Evolutionary conservation across 441 rosid species (phyloP).

Genomic region (Erodium trifolium): DNA sequence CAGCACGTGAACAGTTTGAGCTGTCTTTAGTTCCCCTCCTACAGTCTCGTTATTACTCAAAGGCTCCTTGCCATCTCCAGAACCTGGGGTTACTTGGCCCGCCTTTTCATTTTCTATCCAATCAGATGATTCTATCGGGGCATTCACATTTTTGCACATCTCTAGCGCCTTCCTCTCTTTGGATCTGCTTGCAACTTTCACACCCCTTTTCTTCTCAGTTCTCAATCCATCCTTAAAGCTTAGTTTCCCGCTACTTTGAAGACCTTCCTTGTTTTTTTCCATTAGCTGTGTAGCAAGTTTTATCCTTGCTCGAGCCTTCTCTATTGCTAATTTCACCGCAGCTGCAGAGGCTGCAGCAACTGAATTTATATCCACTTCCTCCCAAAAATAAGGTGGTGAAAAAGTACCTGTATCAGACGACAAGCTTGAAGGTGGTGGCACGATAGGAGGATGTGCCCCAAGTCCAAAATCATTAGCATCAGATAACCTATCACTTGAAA

Average conservation of each 20-base stretch:
- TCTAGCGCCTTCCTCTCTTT: conserved; percentile 20
- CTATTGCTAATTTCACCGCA: conserved; percentile 75
- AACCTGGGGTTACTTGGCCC: conserved; percentile 20
- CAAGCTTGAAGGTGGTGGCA: conserved; percentile 19
- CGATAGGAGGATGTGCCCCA: conserved; percentile 20
- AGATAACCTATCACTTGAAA: conserved; percentile 33
- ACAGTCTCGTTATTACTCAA: conserved; percentile 17
- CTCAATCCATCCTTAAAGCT: conserved; percentile 15
- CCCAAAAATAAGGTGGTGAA: conserved; percentile 59
- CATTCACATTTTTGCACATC: conserved; percentile 11
- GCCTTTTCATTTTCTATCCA: conserved; percentile 16
- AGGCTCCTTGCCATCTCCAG: conserved; percentile 17
- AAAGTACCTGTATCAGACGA: conserved; percentile 22
- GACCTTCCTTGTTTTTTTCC: conserved; percentile 60
- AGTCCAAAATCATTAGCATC: conserved; percentile 32
- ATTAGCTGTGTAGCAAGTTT: conserved; percentile 63
- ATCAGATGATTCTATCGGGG: conserved; percentile 17
- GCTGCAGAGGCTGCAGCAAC: conserved; percentile 85
- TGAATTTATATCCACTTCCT: conserved; percentile 63
- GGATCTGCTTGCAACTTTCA: conserved; percentile 22
- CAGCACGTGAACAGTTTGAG: conserved; percentile 15
- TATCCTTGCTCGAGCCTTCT: conserved; percentile 74
- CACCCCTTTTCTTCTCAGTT: conserved; percentile 25
- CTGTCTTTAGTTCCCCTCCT: conserved; percentile 10
- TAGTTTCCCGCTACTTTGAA: conserved; percentile 24